Conservation (phyloP, 768 basidiomycete genomes). For the Roridomyces roridus region DNA sequence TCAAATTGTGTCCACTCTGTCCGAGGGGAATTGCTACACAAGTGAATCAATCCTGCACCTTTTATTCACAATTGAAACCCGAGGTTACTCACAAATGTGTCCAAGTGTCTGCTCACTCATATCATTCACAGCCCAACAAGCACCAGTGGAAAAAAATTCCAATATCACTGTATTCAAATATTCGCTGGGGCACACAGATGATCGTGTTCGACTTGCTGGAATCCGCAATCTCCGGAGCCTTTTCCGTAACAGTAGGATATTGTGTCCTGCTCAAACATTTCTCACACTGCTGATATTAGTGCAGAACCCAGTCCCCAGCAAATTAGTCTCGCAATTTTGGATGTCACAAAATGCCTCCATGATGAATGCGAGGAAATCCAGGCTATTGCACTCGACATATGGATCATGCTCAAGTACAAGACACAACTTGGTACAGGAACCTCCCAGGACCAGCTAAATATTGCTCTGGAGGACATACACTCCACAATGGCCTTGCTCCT, state of each 20-base stretch:
- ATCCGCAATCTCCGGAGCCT: neutral
- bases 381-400: neutral
- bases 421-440: no score
- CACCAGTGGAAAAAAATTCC: neutral
- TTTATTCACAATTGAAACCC: neutral
- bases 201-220: slow-evolving; percentile 1
- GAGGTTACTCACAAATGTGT: neutral
- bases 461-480: no score
- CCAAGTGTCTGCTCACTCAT: neutral
- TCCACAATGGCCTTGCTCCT: no score
- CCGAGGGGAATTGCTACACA: neutral
- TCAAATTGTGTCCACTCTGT: neutral
- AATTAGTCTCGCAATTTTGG: neutral
- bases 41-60: neutral
- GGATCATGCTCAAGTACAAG: neutral
- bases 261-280: neutral
- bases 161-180: neutral
- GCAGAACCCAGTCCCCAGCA: neutral
- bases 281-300: neutral
- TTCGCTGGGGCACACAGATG: neutral
- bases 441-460: no score
- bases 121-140: no score
- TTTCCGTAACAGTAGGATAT: neutral
- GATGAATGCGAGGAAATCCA: neutral
- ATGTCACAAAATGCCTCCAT: neutral